phyloP scores from a whole-genome alignment of 2,329 filamentous ascomycete genomes.

The Xylaria sp. region DNA sequence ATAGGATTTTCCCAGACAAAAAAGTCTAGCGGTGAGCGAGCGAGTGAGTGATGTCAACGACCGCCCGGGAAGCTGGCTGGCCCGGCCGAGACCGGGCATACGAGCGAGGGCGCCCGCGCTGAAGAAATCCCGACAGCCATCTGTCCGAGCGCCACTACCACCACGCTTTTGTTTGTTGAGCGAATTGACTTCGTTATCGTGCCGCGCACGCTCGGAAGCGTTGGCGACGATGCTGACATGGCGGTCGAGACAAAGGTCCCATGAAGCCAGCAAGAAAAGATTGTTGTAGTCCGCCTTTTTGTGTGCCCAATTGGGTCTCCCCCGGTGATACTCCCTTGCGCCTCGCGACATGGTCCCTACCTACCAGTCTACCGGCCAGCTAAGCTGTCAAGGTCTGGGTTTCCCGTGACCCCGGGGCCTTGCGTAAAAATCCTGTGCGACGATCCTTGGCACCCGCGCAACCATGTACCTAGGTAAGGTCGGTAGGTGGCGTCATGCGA shows the following conservation, averaged over 20 bases:
- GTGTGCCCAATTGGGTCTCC: constrained; percentile 5
- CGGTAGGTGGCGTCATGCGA: neutral
- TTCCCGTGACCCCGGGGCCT: neutral
- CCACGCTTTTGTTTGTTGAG: too few species aligned
- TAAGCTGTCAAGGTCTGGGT: too few species aligned
- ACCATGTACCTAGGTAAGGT: too few species aligned
- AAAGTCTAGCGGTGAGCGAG: constrained; percentile 43
- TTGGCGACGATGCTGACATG: constrained; percentile 44
- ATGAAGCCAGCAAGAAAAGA: constrained; percentile 62
- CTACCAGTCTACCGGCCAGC: neutral
- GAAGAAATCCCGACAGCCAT: constrained; percentile 56
- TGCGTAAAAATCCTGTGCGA: neutral
- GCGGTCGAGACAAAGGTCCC: constrained; percentile 62
- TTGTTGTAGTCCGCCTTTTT: constrained; percentile 43
- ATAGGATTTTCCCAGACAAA: constrained; percentile 43
- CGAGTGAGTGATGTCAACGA: constrained; percentile 55
- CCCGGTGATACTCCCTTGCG: constrained; percentile 3
- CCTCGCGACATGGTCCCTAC: constrained; percentile 16
- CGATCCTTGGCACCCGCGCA: neutral
- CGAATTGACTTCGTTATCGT: constrained; percentile 35
- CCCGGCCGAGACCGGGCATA: constrained; percentile 40
- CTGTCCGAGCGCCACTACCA: too few species aligned
- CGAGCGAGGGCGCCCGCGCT: too few species aligned
- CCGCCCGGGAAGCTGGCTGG: constrained; percentile 45
- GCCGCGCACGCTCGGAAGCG: constrained; percentile 40